Conservation (phyloP, 306 rosid genomes). For the Trifolium pratense region DNA sequence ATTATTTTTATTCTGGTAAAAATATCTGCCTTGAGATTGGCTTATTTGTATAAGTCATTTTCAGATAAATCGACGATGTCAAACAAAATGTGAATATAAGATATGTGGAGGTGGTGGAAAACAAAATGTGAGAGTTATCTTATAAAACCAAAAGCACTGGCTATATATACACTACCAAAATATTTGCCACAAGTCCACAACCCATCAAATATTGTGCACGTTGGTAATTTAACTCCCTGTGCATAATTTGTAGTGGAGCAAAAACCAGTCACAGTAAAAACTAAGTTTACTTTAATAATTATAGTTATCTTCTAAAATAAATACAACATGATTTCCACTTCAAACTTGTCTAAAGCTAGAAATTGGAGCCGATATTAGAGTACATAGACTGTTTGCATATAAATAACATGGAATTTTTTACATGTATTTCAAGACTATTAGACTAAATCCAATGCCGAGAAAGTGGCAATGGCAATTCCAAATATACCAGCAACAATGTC, state of each 20-base stretch:
- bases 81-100: no score
- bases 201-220: neutral
- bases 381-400: neutral
- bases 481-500: constrained; percentile 78
- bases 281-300: neutral
- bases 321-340: neutral
- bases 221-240: neutral
- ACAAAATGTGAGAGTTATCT: neutral
- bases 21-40: no score
- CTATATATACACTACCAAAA: neutral
- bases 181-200: neutral
- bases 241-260: neutral
- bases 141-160: neutral
- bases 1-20: no score
- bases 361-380: neutral
- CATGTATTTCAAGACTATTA: constrained; percentile 52
- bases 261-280: neutral
- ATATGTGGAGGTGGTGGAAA: neutral
- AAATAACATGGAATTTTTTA: constrained; percentile 21
- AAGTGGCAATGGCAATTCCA: constrained; percentile 71
- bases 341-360: constrained; percentile 11
- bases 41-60: neutral
- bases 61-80: neutral
- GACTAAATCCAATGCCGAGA: constrained; percentile 68
- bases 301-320: neutral